Evolutionary conservation across 805 yeast genomes (phyloP), one percentile per base, ranked within the genome.

Genomic region (Suhomyces kilbournensis): DNA sequence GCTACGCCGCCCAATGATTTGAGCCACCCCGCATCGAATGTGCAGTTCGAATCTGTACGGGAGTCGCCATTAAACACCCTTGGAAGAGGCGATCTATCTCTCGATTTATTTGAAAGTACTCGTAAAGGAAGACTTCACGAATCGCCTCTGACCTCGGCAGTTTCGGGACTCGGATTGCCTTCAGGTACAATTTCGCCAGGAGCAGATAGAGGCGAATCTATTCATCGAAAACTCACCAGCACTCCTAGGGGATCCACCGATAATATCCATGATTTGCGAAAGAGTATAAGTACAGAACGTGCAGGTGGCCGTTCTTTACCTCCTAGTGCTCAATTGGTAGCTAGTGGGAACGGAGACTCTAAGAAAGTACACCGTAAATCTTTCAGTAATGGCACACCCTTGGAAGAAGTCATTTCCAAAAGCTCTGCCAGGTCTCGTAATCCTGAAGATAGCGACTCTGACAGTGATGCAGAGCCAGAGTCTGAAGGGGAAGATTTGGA

Each of bases 21-120:
- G 12, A n/a, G 35, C 17, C 53, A 56, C 7, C 50, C 56, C 47
- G 51, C 69, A 5, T 56, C 70, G 7, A 67, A 68, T 25, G 77
- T 81, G 19, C 76, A 71, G 28, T 82, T 82, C 57, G 76, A 69
- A 50, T 76, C 83, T 0, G 65, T 81, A 3, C 68, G 79, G 46
- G 75, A 75, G 40, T 69, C 81, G 3, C 76, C 81, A 0, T 54
- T 80, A 22, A 74, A 70, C 50, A 73, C 83, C 0, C 52, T 82
- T 46, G 85, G 85, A 1, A 65, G 71, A 43, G 85, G 85, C 2
- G 69, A 73, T 23, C 66, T 82, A 42, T 59, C 74, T 0, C 60
- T 78, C 10, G 74, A 67, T 46, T 56, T 58, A 15, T 66, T 67
- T 42, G 68, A 56, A 22, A 20, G 42, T 14, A 51, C 44, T n/a